Base-by-base conservation (phyloP, 192 early-diverging fungal genomes). In the Chytriomyces confervae region DNA sequence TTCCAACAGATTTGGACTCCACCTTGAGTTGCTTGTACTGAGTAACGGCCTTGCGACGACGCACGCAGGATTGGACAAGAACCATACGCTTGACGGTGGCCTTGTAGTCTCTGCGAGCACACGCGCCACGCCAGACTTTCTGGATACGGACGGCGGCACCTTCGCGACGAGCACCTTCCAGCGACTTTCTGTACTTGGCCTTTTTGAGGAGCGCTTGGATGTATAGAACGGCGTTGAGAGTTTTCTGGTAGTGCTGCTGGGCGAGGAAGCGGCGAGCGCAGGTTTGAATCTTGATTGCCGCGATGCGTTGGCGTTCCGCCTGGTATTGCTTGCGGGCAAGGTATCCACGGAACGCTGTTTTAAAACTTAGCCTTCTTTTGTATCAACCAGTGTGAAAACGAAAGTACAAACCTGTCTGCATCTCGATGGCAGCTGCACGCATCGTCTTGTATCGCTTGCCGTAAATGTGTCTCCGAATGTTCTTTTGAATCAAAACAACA, bases 401-500 rank as follows among this genome's bases (percentile, higher is more conserved):
- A 50, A 63, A 27, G 24, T 27, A 51, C 49, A 18, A 46, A 81
- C 80, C 47, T 20, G 76, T 83, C 77, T 97, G 95, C 44, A 96
- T 63, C 23, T 71, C 81, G 57, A 93, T 79, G 11, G 92, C 85
- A 44, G 90, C 87, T 69, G 68, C 76, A 44, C 86, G 84, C 74
- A 83, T 82, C 62, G 76, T 62, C 20, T 74, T 24, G 75, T 81
- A 85, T 18, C 67, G 71, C 43, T 68, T 64, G 47, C 66, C 43
- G 72, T 89, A 84, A 69, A 95, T 82, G 67, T 86, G 87, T 23
- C 93, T 83, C 13, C 93, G 89, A 76, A 93, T 91, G 78, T 95
- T 93, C 84, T 95, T 94, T 83, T 97, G 96, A 77, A 98, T 92
- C 66, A 95, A 61, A 6, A 94, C 90, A 50, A 95, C 96, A 61